Conservation (phyloP, 352 stramenopile genomes). For the Phytophthora capsici region DNA sequence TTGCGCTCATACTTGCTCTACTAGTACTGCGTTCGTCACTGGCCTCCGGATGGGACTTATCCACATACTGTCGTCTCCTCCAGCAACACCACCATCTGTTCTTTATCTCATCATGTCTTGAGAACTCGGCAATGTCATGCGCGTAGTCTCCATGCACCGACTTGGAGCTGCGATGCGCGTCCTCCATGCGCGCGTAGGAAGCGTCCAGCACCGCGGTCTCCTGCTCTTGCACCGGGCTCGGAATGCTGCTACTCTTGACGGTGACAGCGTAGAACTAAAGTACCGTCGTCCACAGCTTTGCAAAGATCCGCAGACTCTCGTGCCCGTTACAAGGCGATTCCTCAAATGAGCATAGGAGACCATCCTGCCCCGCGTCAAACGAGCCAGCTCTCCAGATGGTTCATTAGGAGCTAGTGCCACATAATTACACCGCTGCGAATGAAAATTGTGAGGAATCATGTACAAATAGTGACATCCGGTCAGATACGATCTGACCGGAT, state of each 20-base stretch:
- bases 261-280: slow-evolving; percentile 4
- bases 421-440: slow-evolving; percentile 20
- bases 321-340: slow-evolving; percentile 18
- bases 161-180: slow-evolving; percentile 36
- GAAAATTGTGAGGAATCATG: slow-evolving; percentile 14
- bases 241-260: slow-evolving; percentile 38
- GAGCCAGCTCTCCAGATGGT: slow-evolving; percentile 13
- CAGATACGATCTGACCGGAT: not conserved
- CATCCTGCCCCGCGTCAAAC: slow-evolving; percentile 3
- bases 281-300: too few species aligned
- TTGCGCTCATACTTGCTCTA: slow-evolving; percentile 21
- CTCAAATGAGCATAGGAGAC: slow-evolving; percentile 2
- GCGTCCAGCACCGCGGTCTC: slow-evolving; percentile 25
- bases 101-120: slow-evolving; percentile 8
- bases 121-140: slow-evolving; percentile 8
- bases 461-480: not conserved
- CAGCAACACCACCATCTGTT: slow-evolving; percentile 27
- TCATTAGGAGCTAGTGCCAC: slow-evolving; percentile 8
- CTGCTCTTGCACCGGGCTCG: slow-evolving; percentile 21
- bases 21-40: slow-evolving; percentile 25
- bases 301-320: slow-evolving; percentile 4
- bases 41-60: slow-evolving; percentile 19
- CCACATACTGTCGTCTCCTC: slow-evolving; percentile 2
- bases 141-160: slow-evolving; percentile 20
- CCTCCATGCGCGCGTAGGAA: slow-evolving; percentile 44